Evolutionary conservation across 805 yeast species (phyloP).

Genomic region (Scheffersomyces ergatensis): DNA sequence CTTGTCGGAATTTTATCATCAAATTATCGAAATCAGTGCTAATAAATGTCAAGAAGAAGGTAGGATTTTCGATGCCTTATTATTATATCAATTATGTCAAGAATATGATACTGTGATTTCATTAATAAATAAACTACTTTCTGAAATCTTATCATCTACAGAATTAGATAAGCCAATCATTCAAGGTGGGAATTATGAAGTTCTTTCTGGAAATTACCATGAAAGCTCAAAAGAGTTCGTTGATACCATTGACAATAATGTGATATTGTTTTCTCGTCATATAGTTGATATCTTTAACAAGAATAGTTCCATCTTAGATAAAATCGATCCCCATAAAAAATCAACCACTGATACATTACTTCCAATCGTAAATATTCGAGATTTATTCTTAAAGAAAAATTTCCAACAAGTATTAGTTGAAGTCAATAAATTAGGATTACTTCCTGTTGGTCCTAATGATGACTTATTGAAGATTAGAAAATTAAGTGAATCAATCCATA

Average conservation of each 20-base stretch:
- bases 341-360: constrained; percentile 66
- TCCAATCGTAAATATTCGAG: constrained; percentile 66
- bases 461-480: constrained; percentile 59
- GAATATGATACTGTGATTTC: constrained; percentile 79
- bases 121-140: constrained; percentile 70
- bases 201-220: constrained; percentile 18
- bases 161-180: constrained; percentile 63
- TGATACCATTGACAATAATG: constrained; percentile 46
- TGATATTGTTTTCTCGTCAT: constrained; percentile 46
- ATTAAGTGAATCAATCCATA: constrained; percentile 60
- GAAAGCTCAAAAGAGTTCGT: constrained; percentile 31
- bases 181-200: constrained; percentile 37
- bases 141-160: constrained; percentile 70
- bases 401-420: constrained; percentile 58
- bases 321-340: constrained; percentile 52
- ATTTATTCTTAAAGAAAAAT: constrained; percentile 50
- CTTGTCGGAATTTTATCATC: constrained; percentile 58
- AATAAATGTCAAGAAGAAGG: constrained; percentile 89
- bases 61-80: constrained; percentile 76
- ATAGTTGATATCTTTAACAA: constrained; percentile 45
- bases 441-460: constrained; percentile 54
- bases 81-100: constrained; percentile 83
- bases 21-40: constrained; percentile 84
- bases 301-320: constrained; percentile 58
- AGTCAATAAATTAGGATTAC: constrained; percentile 58